A percentile compares a stretch with the other conserved stretches of the same genome.
phyloP scores from a whole-genome alignment of 768 basidiomycete species.

The Kondoa subrosea region DNA sequence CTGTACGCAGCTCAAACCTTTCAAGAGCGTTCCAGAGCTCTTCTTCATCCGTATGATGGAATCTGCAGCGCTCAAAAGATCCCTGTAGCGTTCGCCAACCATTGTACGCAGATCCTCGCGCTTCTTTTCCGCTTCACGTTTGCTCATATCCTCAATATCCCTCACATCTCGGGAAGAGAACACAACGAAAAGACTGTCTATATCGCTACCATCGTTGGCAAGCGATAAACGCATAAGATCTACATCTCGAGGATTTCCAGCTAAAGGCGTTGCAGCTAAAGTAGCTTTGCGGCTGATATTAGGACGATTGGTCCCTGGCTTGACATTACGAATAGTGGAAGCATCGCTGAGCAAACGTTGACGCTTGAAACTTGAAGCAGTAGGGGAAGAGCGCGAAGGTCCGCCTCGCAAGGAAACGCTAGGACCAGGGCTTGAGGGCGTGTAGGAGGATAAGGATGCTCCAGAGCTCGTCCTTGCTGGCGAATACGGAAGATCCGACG shows the following conservation, averaged over 20 bases:
- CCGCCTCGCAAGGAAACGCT: slow-evolving; percentile 8
- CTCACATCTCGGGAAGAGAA: slow-evolving; percentile 27
- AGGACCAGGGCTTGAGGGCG: slow-evolving; percentile 14
- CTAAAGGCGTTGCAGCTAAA: slow-evolving; percentile 1
- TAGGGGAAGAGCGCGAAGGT: background rate
- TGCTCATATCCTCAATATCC: slow-evolving; percentile 23
- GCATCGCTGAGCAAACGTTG: background rate
- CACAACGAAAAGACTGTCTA: slow-evolving; percentile 23
- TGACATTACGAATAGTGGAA: slow-evolving; percentile 4
- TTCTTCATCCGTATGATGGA: slow-evolving; percentile 28
- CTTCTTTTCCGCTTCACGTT: slow-evolving; percentile 24
- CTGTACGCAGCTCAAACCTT: slow-evolving; percentile 5
- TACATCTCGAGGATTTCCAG: slow-evolving; percentile 11
- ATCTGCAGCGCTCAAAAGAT: slow-evolving; percentile 27
- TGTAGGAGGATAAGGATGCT: slow-evolving; percentile 12
- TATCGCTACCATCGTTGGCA: slow-evolving; percentile 20
- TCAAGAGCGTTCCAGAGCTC: slow-evolving; percentile 12
- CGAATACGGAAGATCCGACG: background rate
- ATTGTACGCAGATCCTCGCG: slow-evolving; percentile 27
- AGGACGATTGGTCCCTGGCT: background rate
- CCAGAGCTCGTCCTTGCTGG: slow-evolving; percentile 10
- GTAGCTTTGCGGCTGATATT: background rate
- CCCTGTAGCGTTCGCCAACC: slow-evolving; percentile 30
- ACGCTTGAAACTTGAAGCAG: background rate
- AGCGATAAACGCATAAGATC: slow-evolving; percentile 5